Base-by-base conservation (phyloP, 2,329 filamentous ascomycete species). In the Penicillium vulpinum region DNA sequence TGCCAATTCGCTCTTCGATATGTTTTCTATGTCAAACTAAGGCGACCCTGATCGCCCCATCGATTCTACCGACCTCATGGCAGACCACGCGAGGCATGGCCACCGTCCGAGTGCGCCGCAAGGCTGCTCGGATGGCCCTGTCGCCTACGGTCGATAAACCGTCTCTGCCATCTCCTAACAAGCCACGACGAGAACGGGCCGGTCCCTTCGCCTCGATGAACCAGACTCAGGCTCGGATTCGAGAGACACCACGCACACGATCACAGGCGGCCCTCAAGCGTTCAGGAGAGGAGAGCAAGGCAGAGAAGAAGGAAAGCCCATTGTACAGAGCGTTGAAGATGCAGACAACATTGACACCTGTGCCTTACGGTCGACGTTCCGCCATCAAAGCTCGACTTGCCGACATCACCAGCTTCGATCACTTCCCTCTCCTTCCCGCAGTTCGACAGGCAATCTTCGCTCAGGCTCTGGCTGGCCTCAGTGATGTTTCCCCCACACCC, bases 241-340 rank as follows among this genome's bases (percentile, higher is more conserved):
- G 75, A 51, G 76, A 75, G 18, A 65, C 71, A 11, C 73, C 78
- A 16, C 68, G 67, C 28, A 41, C 70, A 22, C 66, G 68, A 51
- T 73, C 73, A 5, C 67, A 62, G 67, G 77, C 80, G 10, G 74
- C 80, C 46, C 70, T 77, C 49, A 80, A 76, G 62, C 72, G 76
- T 58, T 69, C 78, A 51, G 68, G 69, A 28, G 68, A 73, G 33
- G 71, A 68, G 26, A 60, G 72, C 50, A 68, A 73, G 59, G 60
- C 69, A 56, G 68, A 77, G 64, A 76, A 78, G 65, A 74, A 80
- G 71, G 78, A 80, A 60, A 73, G 77, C 57, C 78, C 79, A 47
- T 75, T 83, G 8, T 89, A 85, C 75, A 92, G 95, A 72, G 92
- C 93, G 5, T 80, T 97, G 73, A 96, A 95, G 78, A 97, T 97